A percentile compares a stretch with the other conserved stretches of the same genome.
phyloP scores from a whole-genome alignment of 2,329 filamentous ascomycete species.

The Lojkania enalia region DNA sequence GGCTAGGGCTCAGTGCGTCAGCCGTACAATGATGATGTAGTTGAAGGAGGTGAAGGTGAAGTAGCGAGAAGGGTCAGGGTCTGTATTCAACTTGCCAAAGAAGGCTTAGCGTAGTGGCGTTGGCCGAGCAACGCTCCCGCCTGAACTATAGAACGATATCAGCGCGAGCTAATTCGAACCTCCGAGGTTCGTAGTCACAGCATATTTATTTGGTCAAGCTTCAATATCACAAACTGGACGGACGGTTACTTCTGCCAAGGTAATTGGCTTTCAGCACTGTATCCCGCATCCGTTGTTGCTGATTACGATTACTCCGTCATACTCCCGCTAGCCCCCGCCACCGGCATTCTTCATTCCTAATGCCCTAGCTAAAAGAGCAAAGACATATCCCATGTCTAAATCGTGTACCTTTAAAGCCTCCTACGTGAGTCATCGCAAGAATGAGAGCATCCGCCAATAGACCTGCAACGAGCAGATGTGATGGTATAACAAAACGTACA shows the following conservation, averaged over 20 bases:
- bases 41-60: conserved; percentile 1
- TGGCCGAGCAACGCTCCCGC: conserved; percentile 12
- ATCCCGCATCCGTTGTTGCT: background rate
- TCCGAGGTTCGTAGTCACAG: too few relatives aligned
- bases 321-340: background rate
- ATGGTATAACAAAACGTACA: conserved; percentile 1
- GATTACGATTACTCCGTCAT: conserved; percentile 1
- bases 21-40: background rate
- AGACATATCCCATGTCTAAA: conserved; percentile 5
- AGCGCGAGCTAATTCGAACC: too few relatives aligned
- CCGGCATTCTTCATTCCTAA: background rate
- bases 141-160: too few relatives aligned
- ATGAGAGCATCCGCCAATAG: conserved; percentile 9
- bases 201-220: too few relatives aligned
- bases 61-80: conserved; percentile 6
- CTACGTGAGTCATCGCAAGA: background rate
- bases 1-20: too few relatives aligned
- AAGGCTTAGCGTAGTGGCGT: conserved; percentile 9
- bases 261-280: conserved; percentile 14
- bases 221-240: too few relatives aligned
- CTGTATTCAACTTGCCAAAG: conserved; percentile 9
- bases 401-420: conserved; percentile 7
- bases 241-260: too few relatives aligned
- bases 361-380: background rate
- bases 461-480: conserved; percentile 2